Evolutionary conservation across 2,329 filamentous ascomycete genomes (phyloP), one percentile per base, ranked within the genome.

Genomic region (Diplodia mutila): DNA sequence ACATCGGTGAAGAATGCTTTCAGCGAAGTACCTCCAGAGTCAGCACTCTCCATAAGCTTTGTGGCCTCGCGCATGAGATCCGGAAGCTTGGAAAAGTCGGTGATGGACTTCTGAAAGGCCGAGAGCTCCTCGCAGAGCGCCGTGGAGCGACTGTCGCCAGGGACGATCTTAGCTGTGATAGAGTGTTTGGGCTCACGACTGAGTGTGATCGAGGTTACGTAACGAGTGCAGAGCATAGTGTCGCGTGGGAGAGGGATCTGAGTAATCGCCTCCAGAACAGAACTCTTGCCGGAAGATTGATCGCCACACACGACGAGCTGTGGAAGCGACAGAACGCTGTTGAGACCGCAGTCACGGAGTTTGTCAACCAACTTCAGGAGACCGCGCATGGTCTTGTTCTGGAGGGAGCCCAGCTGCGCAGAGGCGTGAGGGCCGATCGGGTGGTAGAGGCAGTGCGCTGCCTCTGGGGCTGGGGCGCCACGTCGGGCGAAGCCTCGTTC

Each of bases 241-340:
- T 75, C 73, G 3, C 75, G 75, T 39, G 81, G 81, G 64, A 83
- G 80, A 1, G 75, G 75, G 2, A 81, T 67, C 1, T 72, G 71
- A 1, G 78, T 80, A 3, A 83, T 77, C 0, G 78, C 80, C 66
- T 84, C 82, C 8, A 83, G 80, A 0, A 82, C 75, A 0, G 85
- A 93, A 0, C 89, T 93, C 75, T 97, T 97, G 0, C 93, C 93
- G 0, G 92, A 90, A 0, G 88, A 91, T 73, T 97, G 93, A 57
- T 97, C 93, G 0, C 93, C 93, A 0, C 96, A 88, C 0, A 97
- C 86, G 4, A 94, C 91, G 11, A 96, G 87, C 71, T 93, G 91
- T 1, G 53, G 53, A 39, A 55, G 53, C 6, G 53, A 55, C n/a
- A 55, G n/a, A 1, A 55, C 9, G 11, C 11, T 3, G 14, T 39